Percentiles rank a stretch among this genome's conserved stretches.
Evolutionary conservation across 2,329 filamentous ascomycete genomes (phyloP).

Genomic region (Onygenales sp.): DNA sequence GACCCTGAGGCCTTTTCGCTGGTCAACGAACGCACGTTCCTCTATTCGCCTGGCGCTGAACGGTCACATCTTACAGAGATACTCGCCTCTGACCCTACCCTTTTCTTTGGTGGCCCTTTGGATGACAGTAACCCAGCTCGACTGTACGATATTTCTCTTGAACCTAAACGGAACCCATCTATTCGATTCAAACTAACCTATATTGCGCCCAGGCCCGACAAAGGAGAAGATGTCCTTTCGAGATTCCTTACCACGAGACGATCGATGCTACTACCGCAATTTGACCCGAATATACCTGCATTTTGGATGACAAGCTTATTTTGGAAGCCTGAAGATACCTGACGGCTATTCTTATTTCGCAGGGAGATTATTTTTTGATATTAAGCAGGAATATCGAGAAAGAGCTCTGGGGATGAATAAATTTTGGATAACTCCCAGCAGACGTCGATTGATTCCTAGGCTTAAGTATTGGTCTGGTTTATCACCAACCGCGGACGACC

Average conservation of each 20-base stretch:
- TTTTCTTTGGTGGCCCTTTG: slow-evolving; percentile 48
- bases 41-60: slow-evolving; percentile 53
- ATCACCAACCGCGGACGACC: too few relatives aligned
- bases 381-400: neutral
- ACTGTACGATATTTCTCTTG: slow-evolving; percentile 1
- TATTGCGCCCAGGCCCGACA: slow-evolving; percentile 3
- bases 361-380: too few relatives aligned
- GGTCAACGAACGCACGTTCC: slow-evolving; percentile 41
- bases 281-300: slow-evolving; percentile 24
- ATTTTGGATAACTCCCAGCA: too few relatives aligned
- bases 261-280: slow-evolving; percentile 20
- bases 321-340: slow-evolving; percentile 11
- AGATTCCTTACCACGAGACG: slow-evolving; percentile 13
- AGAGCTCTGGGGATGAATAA: too few relatives aligned
- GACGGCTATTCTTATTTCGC: neutral
- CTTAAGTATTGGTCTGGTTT: too few relatives aligned
- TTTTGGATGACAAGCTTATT: slow-evolving; percentile 31
- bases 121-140: slow-evolving; percentile 12
- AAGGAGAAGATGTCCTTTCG: slow-evolving; percentile 16
- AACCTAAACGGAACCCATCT: neutral
- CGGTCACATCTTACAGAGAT: slow-evolving; percentile 44
- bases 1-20: slow-evolving; percentile 45
- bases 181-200: neutral
- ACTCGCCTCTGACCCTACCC: slow-evolving; percentile 39
- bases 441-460: too few relatives aligned